These are phyloP conservation scores for Platanthera guangdongensis DNA, from an alignment of 106 monocot species.

Conservation along the genomic window DNA sequence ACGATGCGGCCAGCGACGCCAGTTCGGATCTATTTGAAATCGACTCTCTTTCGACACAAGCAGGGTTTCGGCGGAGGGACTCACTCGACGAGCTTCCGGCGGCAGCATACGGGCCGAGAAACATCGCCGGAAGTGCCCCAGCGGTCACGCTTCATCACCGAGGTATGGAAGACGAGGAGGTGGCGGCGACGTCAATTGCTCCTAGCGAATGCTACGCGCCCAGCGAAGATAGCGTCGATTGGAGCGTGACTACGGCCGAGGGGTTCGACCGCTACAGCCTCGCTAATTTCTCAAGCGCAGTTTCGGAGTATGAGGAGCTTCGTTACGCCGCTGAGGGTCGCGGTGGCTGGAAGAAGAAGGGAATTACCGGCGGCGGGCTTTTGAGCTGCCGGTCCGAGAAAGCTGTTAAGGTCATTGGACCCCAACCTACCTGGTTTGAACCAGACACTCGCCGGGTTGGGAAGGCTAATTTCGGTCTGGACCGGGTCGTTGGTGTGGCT, in stretches of 20 bases:
- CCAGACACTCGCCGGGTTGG: constrained; percentile 4
- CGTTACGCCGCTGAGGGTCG: constrained; percentile 11
- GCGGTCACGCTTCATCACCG: neutral
- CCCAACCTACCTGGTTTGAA: constrained; percentile 24
- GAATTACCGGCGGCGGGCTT: constrained; percentile 12
- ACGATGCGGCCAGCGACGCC: constrained; percentile 54
- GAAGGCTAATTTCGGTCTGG: neutral
- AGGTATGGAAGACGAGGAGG: constrained; percentile 1
- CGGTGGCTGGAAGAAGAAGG: constrained; percentile 4
- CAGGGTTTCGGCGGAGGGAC: constrained; percentile 25
- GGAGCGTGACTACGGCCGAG: constrained; percentile 73
- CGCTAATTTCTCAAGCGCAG: constrained; percentile 51
- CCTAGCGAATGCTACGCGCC: constrained; percentile 55
- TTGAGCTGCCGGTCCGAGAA: constrained; percentile 50
- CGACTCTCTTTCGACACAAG: constrained; percentile 43
- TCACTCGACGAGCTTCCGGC: constrained; percentile 33
- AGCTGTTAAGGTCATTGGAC: constrained; percentile 46
- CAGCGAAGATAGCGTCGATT: constrained; percentile 72
- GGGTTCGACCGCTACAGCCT: constrained; percentile 43
- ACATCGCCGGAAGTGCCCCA: constrained; percentile 3
- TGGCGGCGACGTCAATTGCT: constrained; percentile 13
- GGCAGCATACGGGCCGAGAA: neutral
- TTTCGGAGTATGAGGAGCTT: constrained; percentile 22
- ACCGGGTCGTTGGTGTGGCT: neutral
- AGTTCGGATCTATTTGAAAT: constrained; percentile 81